Base-by-base conservation (phyloP, 2,329 filamentous ascomycete species). In the Teratosphaeria destructans region DNA sequence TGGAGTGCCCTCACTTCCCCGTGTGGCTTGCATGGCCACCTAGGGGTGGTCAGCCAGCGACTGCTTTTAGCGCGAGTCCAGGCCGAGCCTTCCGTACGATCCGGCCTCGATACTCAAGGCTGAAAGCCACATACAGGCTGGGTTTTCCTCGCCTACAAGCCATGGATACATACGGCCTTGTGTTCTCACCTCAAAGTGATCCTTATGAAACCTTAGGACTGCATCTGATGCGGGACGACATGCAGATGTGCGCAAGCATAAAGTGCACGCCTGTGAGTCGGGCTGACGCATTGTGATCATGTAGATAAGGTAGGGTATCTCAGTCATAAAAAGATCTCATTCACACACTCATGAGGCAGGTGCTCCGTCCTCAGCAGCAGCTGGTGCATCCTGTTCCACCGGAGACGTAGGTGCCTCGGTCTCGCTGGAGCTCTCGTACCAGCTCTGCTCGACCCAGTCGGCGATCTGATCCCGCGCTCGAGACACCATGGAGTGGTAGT, bases 401-500 rank as follows among this genome's bases (percentile, higher is more conserved):
- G 27, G 6, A 26, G 5, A 16, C 16, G 19, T 37, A 26, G 49
- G 47, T 19, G 11, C 14, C 35, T 58, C 3, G 62, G 61, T 5
- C 29, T 19, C 35, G 11, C 34, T 54, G 3, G 59, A 56, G 27
- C 55, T 54, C 16, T 59, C 52, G 37, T 62, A 62, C 72, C 72
- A 73, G 7, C 54, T 60, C 32, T 59, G 59, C 57, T 72, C 71
- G 16, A 72, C 61, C 88, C 89, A 93, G 47, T 77, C 75, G 4
- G 82, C 79, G 57, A 94, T 82, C 68, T 86, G 73, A 62, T 82
- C 80, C 63, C 82, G 84, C 4, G 89, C 87, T 58, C 85, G 79
- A 56, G 84, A 79, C n/a, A 82, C 77, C 71, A 94, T 78, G 58
- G 78, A 79, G 62, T 83, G 82, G 67, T 90, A 93, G 1, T 84